Evolutionary conservation across 441 rosid species (phyloP), one percentile per base, ranked within the genome.

Genomic region (Populus hybrid): DNA sequence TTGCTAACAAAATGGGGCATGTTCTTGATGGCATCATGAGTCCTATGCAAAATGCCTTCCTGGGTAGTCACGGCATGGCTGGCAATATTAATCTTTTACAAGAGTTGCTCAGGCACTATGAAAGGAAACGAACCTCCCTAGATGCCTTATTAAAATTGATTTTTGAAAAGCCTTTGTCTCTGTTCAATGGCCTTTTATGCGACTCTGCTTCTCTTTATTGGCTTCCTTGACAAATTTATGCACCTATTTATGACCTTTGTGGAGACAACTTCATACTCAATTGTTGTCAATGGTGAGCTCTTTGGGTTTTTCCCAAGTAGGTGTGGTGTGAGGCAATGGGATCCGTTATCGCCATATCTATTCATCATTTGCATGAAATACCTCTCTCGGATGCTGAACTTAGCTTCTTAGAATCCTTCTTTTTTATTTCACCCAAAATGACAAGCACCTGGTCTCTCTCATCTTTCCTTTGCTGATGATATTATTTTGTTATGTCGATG

Each of bases 401-500:
- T 30, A 30, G 32, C 32, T 3, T 30, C 32, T 30, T 3, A 30
- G 32, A 30, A 30, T 3, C 32, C 5, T 30, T 30, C 32, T 3
- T 42, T 42, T 1, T 5, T 0, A 0, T 42, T 11, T 3, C 53
- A 42, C 1, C 53, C 6, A 0, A 10, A 11, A 3, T 42, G 53
- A 18, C 1, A 3, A 1, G 0, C 5, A 0, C 18, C 3, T 42
- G 53, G 5, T 0, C 3, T 42, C 4, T 0, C 53, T 0, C 18
- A 42, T 1, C 53, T 42, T 0, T 10, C 1, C 0, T 42, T 42
- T 0, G 53, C 16, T 3, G 0, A 42, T 42, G 53, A 42, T 42
- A 0, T 42, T 0, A 2, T 42, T 0, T 5, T 42, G 0, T 0
- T 42, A 1, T 10, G 1, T 0, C 5, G 0, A 0, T 16, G 50